Evolutionary conservation across 78 protist species (phyloP).

Genomic region (Isochrysis galbana): DNA sequence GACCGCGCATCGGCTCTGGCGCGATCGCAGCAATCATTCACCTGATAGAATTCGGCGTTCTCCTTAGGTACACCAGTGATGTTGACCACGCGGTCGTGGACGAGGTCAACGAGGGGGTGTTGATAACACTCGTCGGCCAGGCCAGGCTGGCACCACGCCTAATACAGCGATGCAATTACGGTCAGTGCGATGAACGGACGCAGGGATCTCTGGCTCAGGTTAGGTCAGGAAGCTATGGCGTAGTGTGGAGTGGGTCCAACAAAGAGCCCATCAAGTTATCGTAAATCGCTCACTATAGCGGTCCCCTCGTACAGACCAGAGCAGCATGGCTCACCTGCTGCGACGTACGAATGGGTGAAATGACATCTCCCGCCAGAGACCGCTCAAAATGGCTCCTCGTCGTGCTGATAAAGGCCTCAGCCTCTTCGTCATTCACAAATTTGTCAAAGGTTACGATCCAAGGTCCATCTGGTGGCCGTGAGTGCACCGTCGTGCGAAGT

Average conservation of each 20-base stretch:
- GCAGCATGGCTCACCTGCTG: not conserved
- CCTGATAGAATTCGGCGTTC: not conserved
- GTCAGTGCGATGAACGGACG: not conserved
- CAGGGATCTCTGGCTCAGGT: no score
- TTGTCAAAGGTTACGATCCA: not conserved
- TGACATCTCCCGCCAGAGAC: slow-evolving; percentile 4
- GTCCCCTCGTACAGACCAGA: not conserved
- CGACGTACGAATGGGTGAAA: not conserved
- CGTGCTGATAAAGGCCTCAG: not conserved
- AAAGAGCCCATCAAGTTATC: no score
- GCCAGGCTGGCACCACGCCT: not conserved
- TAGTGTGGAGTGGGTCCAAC: no score
- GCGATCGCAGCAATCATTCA: not conserved
- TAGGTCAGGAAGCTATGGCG: no score
- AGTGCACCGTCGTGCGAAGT: not conserved
- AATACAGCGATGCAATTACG: not conserved
- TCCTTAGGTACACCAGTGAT: not conserved
- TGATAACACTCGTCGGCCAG: not conserved
- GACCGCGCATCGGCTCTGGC: not conserved
- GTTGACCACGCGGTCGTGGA: not conserved
- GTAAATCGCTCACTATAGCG: no score
- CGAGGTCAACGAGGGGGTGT: not conserved
- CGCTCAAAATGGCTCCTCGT: not conserved
- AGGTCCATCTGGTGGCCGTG: not conserved
- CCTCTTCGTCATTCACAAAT: not conserved